A percentile compares a stretch with the other conserved stretches of the same genome.
phyloP scores from a whole-genome alignment of 306 rosid species.

The Quillaja saponaria region DNA sequence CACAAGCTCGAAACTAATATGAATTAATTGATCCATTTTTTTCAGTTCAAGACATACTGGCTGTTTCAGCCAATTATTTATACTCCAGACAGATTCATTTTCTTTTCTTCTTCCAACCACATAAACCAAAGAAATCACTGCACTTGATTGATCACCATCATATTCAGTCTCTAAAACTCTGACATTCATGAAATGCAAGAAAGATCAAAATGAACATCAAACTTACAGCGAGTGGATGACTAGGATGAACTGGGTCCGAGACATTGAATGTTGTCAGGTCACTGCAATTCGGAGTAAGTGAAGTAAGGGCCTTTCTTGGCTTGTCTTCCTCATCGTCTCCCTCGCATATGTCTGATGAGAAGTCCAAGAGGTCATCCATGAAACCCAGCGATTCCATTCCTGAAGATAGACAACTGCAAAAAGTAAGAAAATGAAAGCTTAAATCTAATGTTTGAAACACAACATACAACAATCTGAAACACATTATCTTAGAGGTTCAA shows the following conservation, averaged over 20 bases:
- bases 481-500: no score
- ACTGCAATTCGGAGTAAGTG: conserved; percentile 32
- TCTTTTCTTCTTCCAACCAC: conserved; percentile 9
- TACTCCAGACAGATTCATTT: not conserved
- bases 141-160: conserved; percentile 17
- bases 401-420: conserved; percentile 35
- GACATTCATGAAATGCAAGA: not conserved
- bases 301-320: conserved; percentile 27
- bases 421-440: no score
- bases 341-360: conserved; percentile 65
- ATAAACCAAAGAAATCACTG: not conserved
- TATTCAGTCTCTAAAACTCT: conserved; percentile 6
- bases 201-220: not conserved
- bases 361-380: conserved; percentile 70
- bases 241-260: conserved; percentile 41
- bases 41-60: no score
- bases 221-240: conserved; percentile 61
- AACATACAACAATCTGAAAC: no score
- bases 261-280: conserved; percentile 31
- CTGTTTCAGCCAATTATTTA: no score
- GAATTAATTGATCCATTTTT: no score
- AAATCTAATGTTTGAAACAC: no score
- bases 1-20: no score
- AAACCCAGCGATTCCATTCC: conserved; percentile 64
- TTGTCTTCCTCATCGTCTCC: conserved; percentile 51